These are phyloP conservation scores for Elaeagnus macrophylla DNA, from an alignment of 306 rosid genomes.

Conservation along the genomic window DNA sequence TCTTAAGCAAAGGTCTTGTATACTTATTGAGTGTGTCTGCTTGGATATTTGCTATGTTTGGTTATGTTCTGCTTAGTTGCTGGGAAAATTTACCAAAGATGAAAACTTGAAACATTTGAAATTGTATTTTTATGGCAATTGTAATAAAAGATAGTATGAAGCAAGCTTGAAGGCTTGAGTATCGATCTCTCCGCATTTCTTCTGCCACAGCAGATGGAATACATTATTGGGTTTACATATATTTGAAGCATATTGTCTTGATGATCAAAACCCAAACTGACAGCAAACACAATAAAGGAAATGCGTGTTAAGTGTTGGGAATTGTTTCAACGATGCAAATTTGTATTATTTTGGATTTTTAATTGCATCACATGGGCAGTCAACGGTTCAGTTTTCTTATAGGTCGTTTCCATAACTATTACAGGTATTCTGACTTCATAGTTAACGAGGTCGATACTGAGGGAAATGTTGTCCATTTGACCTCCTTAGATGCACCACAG, in stretches of 20 bases:
- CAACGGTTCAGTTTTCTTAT: not conserved
- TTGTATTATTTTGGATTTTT: not conserved
- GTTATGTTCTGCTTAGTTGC: not conserved
- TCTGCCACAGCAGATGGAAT: too few relatives aligned
- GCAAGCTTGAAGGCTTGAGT: too few relatives aligned
- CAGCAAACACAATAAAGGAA: too few relatives aligned
- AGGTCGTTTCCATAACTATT: conserved; percentile 17
- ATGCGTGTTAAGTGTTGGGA: too few relatives aligned
- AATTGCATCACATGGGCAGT: not conserved
- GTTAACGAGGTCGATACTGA: conserved; percentile 82
- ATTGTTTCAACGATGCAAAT: not conserved
- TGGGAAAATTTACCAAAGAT: too few relatives aligned
- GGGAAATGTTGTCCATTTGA: conserved; percentile 59
- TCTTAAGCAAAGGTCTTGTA: conserved; percentile 71
- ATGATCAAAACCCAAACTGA: too few relatives aligned
- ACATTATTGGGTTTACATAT: too few relatives aligned
- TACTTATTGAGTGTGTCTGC: not conserved
- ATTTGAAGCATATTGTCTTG: too few relatives aligned
- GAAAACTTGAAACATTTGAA: too few relatives aligned
- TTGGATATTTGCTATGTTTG: not conserved
- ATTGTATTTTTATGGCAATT: too few relatives aligned
- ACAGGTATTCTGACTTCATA: conserved; percentile 85
- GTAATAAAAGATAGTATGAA: too few relatives aligned
- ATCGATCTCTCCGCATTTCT: too few relatives aligned
- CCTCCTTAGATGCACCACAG: conserved; percentile 51